Conservation (phyloP, 495 filamentous ascomycete species). For the Glonium stellatum region DNA sequence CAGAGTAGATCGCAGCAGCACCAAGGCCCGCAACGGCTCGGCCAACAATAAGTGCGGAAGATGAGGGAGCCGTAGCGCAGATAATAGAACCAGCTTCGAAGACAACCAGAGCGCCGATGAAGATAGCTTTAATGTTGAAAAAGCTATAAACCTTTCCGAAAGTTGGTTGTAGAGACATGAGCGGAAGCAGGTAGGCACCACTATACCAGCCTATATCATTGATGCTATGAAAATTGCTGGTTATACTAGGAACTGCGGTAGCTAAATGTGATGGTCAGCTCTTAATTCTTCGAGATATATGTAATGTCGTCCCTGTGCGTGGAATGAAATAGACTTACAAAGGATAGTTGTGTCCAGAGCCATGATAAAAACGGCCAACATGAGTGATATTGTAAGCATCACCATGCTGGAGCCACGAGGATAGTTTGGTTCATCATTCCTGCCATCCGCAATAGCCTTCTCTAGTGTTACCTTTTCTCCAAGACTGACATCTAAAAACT, state of each 20-base stretch:
- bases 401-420: too few relatives aligned
- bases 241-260: neutral
- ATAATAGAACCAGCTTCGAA: neutral
- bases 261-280: too few relatives aligned
- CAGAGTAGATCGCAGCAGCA: slow-evolving; percentile 5
- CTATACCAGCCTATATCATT: neutral
- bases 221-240: neutral
- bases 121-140: neutral
- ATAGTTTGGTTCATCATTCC: too few relatives aligned
- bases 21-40: slow-evolving; percentile 6
- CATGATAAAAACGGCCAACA: too few relatives aligned
- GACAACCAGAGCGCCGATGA: neutral
- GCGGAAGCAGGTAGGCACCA: neutral
- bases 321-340: too few relatives aligned
- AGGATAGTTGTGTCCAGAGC: too few relatives aligned
- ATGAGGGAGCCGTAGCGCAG: neutral
- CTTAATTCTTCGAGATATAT: too few relatives aligned
- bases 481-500: too few relatives aligned
- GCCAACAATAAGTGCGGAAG: neutral
- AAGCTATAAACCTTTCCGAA: neutral
- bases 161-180: neutral
- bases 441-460: too few relatives aligned
- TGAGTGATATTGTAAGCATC: too few relatives aligned
- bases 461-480: too few relatives aligned
- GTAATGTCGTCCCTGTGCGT: too few relatives aligned